Base-by-base conservation (phyloP, 176 grass and related monocot genomes). In the Musa itinerans region DNA sequence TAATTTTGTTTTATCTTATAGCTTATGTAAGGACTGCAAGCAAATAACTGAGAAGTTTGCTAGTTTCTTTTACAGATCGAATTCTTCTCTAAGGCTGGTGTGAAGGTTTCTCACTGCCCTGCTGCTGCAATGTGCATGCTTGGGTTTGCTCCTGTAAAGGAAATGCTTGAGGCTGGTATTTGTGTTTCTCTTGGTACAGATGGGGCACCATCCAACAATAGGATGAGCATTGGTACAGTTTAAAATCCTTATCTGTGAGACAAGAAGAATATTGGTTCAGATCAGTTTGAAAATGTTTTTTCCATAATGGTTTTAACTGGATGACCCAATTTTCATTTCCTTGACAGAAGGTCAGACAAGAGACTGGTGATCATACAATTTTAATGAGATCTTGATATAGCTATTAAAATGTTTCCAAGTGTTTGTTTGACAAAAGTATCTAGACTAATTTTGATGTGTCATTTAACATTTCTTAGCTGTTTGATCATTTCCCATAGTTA, bases 41-140 rank as follows among this genome's bases (percentile, higher is more conserved):
- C 27, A 74, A 71, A 80, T 80, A 70, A 66, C 53, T 61, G 14
- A 6, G 20, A 68, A 69, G 8, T 17, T 73, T 80, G 1, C 9
- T 50, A 21, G 11, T 14, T 14, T 67, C 27, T 1, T 78, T 77
- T 75, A 68, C 83, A 97, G 87, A 92, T 97, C 79, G 82, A 64
- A 1, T 87, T 88, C 74, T 93, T 97, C 83, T 83, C 90, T 72
- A 92, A 82, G 50, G 86, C 87, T 56, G 85, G 82, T 72, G 90
- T 97, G 17, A 97, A 97, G 81, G 90, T 97, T 79, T 97, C 93
- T 86, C 93, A 97, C 70, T 97, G 93, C 49, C 90, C 93, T 65
- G 93, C 93, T 62, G 83, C 93, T 50, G 90, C 93, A 29, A 97
- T 97, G 93, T 75, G 86, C 70, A 81, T 97, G 86, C 79, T 97